A percentile compares a stretch with the other conserved stretches of the same genome.
phyloP scores from a whole-genome alignment of 164 flowering plant genomes.

The Piper betle region DNA sequence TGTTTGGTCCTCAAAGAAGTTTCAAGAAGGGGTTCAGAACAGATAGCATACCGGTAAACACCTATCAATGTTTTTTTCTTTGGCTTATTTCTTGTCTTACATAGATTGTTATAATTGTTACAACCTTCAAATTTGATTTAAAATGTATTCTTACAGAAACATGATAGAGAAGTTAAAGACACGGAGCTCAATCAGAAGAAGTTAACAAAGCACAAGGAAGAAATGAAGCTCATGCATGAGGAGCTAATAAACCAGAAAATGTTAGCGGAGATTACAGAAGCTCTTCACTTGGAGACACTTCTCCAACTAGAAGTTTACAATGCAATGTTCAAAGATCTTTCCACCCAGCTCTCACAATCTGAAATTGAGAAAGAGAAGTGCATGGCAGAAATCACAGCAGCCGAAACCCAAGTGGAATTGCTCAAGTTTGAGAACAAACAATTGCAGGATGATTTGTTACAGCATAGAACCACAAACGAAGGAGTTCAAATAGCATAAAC shows the following conservation, averaged over 20 bases:
- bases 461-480: constrained; percentile 15
- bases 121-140: not conserved
- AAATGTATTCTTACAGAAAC: too few relatives aligned
- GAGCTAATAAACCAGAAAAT: constrained; percentile 43
- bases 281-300: constrained; percentile 35
- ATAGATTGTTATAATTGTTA: not conserved
- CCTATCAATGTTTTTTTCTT: not conserved
- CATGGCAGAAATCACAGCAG: constrained; percentile 17
- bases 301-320: constrained; percentile 29
- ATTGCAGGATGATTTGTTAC: constrained; percentile 15
- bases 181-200: constrained; percentile 6
- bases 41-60: constrained; percentile 20
- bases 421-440: constrained; percentile 32
- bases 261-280: constrained; percentile 47
- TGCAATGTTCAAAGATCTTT: constrained; percentile 25
- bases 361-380: constrained; percentile 28
- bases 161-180: too few relatives aligned
- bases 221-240: constrained; percentile 24
- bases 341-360: constrained; percentile 17
- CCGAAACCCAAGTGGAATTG: constrained; percentile 12
- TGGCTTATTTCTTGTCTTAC: not conserved
- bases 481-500: constrained; percentile 14
- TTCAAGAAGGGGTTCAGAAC: constrained; percentile 19
- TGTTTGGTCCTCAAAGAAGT: constrained; percentile 32
- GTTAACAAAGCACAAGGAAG: constrained; percentile 12